Evolutionary conservation across 192 early-diverging fungal species (phyloP).

Genomic region (Rhizophlyctis rosea): DNA sequence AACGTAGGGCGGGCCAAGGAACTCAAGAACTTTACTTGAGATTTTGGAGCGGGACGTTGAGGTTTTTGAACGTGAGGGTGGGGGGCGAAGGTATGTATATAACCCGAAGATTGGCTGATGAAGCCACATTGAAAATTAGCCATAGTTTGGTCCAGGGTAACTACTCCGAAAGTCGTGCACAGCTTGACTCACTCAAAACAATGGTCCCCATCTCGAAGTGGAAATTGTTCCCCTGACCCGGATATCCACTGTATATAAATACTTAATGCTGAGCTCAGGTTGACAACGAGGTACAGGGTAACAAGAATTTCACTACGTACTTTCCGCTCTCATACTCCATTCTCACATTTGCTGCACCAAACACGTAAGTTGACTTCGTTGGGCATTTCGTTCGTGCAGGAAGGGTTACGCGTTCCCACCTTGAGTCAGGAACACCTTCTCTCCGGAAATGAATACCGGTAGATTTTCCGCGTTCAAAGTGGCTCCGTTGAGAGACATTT

Average conservation of each 20-base stretch:
- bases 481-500: slow-evolving; percentile 30
- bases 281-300: too few species aligned
- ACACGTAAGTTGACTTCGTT: too few species aligned
- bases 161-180: too few species aligned
- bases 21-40: slow-evolving; percentile 3
- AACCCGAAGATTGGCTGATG: slow-evolving; percentile 20
- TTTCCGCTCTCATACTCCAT: slow-evolving; percentile 30
- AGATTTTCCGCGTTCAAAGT: slow-evolving; percentile 10
- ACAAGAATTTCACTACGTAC: slow-evolving; percentile 7
- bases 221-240: slow-evolving; percentile 28
- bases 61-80: slow-evolving; percentile 4
- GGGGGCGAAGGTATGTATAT: slow-evolving; percentile 17
- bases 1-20: not conserved
- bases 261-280: too few species aligned
- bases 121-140: not conserved
- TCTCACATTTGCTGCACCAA: slow-evolving; percentile 9
- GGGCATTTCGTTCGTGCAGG: too few species aligned
- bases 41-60: slow-evolving; percentile 24
- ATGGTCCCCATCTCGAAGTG: slow-evolving; percentile 10
- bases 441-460: slow-evolving; percentile 23
- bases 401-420: not conserved
- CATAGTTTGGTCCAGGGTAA: not conserved
- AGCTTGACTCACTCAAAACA: slow-evolving; percentile 19
- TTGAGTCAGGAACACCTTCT: slow-evolving; percentile 33
- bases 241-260: slow-evolving; percentile 26